Evolutionary conservation across 1,284 basidiomycete genomes (phyloP), one percentile per base, ranked within the genome.

Genomic region (Porodaedalea pini): DNA sequence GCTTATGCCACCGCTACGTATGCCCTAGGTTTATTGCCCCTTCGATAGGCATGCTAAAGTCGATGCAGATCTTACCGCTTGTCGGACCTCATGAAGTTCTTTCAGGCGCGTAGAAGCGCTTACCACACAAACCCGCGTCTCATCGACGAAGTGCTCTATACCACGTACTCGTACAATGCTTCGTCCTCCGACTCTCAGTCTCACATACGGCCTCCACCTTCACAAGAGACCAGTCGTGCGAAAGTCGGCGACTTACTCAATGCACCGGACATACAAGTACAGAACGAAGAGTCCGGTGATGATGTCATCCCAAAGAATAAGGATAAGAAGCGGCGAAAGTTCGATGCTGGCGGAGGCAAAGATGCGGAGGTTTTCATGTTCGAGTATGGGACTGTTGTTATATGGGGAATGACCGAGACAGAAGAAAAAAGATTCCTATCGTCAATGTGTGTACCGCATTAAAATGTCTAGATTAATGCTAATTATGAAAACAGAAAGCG

Each of bases 401-500:
- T 97, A 54, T 98, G 94, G 95, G 94, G 94, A 25, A 98, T 98
- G 94, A 90, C 92, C 10, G 88, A 95, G 68, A 77, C 83, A 7
- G 92, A 98, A 69, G 94, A 98, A 73, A 91, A 85, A 69, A 78
- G 92, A 2, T 93, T 98, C 66, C 73, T 96, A 59, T 85, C 88
- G 39, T 93, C 91, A 32, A 79, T 98, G 90, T 94, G 70, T 72
- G 92, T 77, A 31, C 51, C 40, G 54, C 34, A 45, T 58, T 41
- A 52, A 40, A 36, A 19, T 44, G 44, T 39, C 27, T 37, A 15
- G 54, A 15, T 61, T 60, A 50, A 59, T n/a, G 62, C 51, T 63
- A 60, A 62, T 47, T 23, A 43, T n/a, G 56, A 43, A 51, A 60
- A 31, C 66, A 95, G 92, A 71, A 92, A 92, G 71, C 86, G 90